A percentile compares a stretch with the other conserved stretches of the same genome.
phyloP scores from a whole-genome alignment of 805 yeast species.

The Metschnikowia noctiluminum region DNA sequence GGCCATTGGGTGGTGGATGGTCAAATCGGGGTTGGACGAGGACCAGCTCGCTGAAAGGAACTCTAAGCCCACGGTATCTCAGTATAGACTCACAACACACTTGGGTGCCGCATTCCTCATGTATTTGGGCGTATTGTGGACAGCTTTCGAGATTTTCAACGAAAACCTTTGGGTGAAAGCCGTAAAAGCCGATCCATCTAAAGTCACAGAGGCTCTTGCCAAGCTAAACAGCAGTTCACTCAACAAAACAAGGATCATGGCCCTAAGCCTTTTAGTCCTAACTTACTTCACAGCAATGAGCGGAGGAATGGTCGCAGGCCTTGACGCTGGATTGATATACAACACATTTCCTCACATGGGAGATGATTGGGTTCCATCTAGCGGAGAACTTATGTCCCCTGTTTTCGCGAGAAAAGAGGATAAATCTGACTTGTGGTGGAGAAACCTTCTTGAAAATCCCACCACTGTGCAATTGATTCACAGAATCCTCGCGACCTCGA shows the following conservation, averaged over 20 bases:
- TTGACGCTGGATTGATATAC: constrained; percentile 95
- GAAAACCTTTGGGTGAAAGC: constrained; percentile 62
- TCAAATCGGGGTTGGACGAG: constrained; percentile 86
- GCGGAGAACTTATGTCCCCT: constrained; percentile 74
- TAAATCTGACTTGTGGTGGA: constrained; percentile 77
- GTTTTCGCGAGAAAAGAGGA: constrained; percentile 66
- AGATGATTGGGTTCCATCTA: constrained; percentile 69
- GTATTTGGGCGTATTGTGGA: constrained; percentile 85
- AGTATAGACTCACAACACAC: constrained; percentile 90
- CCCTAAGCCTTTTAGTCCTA: constrained; percentile 57
- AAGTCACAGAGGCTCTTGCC: constrained; percentile 51
- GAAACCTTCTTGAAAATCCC: constrained; percentile 92
- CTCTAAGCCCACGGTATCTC: constrained; percentile 96
- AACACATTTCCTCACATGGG: constrained; percentile 98
- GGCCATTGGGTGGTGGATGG: constrained; percentile 99
- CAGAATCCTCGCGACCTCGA: constrained; percentile 76
- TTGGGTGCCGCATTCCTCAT: constrained; percentile 87
- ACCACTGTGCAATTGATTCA: constrained; percentile 92
- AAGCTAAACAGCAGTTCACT: constrained; percentile 61
- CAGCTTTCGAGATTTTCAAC: constrained; percentile 79
- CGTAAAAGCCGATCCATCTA: constrained; percentile 46
- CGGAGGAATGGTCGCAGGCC: constrained; percentile 97
- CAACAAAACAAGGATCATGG: constrained; percentile 51
- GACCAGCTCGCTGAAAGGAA: constrained; percentile 71
- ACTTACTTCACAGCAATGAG: constrained; percentile 92